Evolutionary conservation across 352 stramenopile genomes (phyloP).

Genomic region (Phytophthora boehmeriae): DNA sequence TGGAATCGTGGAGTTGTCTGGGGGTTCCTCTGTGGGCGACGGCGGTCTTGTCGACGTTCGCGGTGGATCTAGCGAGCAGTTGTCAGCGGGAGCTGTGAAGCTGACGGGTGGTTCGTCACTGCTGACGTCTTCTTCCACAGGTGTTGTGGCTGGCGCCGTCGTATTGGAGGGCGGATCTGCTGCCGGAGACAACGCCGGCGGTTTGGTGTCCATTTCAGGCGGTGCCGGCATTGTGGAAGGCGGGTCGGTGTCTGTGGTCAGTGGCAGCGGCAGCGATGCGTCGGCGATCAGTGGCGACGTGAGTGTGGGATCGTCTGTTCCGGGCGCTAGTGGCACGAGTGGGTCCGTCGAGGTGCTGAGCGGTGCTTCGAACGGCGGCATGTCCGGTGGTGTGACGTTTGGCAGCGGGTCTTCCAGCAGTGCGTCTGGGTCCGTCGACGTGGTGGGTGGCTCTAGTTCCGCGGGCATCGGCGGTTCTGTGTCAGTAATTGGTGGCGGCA

Average conservation of each 20-base stretch:
- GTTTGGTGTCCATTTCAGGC: not conserved
- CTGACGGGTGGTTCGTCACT: conserved; percentile 4
- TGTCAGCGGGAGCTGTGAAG: not conserved
- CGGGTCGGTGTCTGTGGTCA: conserved; percentile 1
- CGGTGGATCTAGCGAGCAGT: not conserved
- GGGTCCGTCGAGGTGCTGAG: conserved; percentile 9
- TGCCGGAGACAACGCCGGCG: not conserved
- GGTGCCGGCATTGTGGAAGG: not conserved
- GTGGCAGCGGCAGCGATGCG: not conserved
- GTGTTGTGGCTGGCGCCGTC: not conserved
- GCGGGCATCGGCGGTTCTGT: not conserved
- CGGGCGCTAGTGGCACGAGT: conserved; percentile 7
- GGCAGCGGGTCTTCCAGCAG: conserved; percentile 9
- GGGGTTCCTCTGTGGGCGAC: not conserved
- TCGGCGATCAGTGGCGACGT: conserved; percentile 2
- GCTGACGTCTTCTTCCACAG: not conserved
- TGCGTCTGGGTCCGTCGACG: not conserved
- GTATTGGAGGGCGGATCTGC: not conserved
- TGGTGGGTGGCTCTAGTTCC: not conserved
- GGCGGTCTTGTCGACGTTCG: not conserved
- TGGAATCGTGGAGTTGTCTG: not conserved
- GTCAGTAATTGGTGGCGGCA: not conserved
- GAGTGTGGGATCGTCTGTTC: not conserved
- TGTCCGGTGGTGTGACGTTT: conserved; percentile 17
- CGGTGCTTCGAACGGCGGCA: conserved; percentile 14